Base-by-base conservation (phyloP, 2,329 filamentous ascomycete genomes). In the Moelleriella libera region DNA sequence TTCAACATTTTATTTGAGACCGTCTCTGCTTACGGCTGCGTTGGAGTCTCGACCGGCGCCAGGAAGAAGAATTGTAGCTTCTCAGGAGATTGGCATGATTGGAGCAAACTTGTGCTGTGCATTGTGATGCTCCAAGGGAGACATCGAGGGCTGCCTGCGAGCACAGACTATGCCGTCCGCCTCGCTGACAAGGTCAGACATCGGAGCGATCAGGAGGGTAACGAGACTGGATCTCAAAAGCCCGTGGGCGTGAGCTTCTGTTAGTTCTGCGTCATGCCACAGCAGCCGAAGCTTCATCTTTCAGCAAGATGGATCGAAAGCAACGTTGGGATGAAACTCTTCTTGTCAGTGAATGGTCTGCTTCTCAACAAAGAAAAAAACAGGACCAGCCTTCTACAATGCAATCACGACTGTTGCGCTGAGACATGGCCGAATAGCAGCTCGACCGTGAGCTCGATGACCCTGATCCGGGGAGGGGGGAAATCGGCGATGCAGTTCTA, bases 1-100 rank as follows among this genome's bases (percentile, higher is more conserved):
- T 81, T 82, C 58, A 80, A 78, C 53, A 69, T 82, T 48, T 57
- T 76, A 2, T 79, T 79, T 50, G 75, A 79, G 56, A 71, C 76
- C 7, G 69, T 75, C 2, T 72, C 68, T 1, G 75, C 68, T 2
- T 82, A 82, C 55, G 77, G 76, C 6, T 77, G 73, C 46, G 77
- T 82, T n/a, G 78, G 78, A 4, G 66, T 82, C 12, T 76, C 71
- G 30, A 69, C 75, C 1, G 78, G 78, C 1, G 62, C 76, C 28
- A 74, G 77, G 0, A 64, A 67, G 8, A 62, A 70, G 48, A 69
- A 71, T 44, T 77, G 72, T 55, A 77, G 74, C 46, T 74, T 82
- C 48, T 66, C 66, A 43, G 76, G 76, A 2, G 69, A 68, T 0
- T 75, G 74, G 67, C 70, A 73, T 47, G 64, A 65, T 1, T 66